Base-by-base conservation (phyloP, 805 yeast genomes). In the Blastobotrys attinorum region DNA sequence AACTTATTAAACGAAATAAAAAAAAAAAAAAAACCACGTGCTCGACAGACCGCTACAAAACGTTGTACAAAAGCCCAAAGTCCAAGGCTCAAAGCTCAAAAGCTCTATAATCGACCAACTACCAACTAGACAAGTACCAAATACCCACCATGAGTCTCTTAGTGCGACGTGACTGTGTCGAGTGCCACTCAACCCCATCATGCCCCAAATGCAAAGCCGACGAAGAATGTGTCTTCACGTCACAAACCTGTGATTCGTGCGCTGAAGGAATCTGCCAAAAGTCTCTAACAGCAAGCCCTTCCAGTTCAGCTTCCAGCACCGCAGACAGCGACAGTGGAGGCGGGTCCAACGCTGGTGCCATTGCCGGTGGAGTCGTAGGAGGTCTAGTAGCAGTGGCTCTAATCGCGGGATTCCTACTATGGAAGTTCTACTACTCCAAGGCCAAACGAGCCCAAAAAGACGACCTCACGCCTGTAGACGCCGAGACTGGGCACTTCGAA, bases 361-460 rank as follows among this genome's bases (percentile, higher is more conserved):
- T 81, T 17, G 83, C 81, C 0, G 90, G 88, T 18, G 89, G 88
- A 21, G 79, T 80, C 1, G 72, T 78, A 2, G 89, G 84, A 16
- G 81, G 83, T 15, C 68, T 76, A 1, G 71, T 66, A 1, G 75
- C 69, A 4, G 56, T 75, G 0, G 63, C 64, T 0, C 52, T 65
- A 1, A 52, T 75, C 1, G 47, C 73, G 3, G 55, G 69, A 1
- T 51, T 67, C 1, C 48, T 66, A 22, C 52, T 66, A 20, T 65
- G 71, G 48, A 68, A 57, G 40, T 57, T 70, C 22, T 65, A 72
- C 45, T 66, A 70, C 49, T 67, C 48, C 51, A 59, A 36, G 62
- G 62, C 43, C 49, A 21, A 10, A 11, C 57, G 59, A 57, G 54
- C 40, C 57, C 58, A 46, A 55, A 57, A 41, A 3, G 43, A 32